A percentile compares a stretch with the other conserved stretches of the same genome.
phyloP scores from a whole-genome alignment of 768 basidiomycete genomes.

The Macrocybe gigantea region DNA sequence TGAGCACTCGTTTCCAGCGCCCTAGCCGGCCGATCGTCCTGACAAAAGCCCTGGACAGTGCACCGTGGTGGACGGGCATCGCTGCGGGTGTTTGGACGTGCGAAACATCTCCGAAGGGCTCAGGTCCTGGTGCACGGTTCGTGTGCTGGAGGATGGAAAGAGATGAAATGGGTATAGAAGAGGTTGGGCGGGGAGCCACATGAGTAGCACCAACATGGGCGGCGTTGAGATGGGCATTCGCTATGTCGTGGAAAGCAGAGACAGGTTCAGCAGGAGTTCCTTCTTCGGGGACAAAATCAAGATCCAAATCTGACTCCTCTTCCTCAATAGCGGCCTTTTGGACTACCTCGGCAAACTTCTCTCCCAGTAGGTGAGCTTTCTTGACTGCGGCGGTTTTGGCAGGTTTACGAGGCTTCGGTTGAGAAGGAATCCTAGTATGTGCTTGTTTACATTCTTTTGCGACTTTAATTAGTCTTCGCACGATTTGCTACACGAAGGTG shows the following conservation, averaged over 20 bases:
- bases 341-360: constrained; percentile 60
- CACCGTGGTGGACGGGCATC: constrained; percentile 51
- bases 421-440: constrained; percentile 40
- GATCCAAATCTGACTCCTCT: constrained; percentile 68
- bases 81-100: constrained; percentile 35
- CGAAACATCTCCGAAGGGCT: constrained; percentile 18
- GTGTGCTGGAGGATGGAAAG: constrained; percentile 63
- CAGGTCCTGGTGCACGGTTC: constrained; percentile 29
- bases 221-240: constrained; percentile 41
- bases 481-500: constrained; percentile 51
- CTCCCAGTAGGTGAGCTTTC: constrained; percentile 48
- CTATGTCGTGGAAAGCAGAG: constrained; percentile 35
- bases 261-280: constrained; percentile 22
- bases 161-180: constrained; percentile 45
- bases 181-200: constrained; percentile 34
- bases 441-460: constrained; percentile 75
- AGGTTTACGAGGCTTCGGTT: constrained; percentile 29
- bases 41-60: constrained; percentile 70
- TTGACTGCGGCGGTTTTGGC: constrained; percentile 26
- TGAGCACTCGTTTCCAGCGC: constrained; percentile 75
- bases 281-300: constrained; percentile 65
- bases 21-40: constrained; percentile 81
- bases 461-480: constrained; percentile 77
- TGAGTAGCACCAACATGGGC: constrained; percentile 30
- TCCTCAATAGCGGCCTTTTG: constrained; percentile 36